Evolutionary conservation across 192 early-diverging fungal species (phyloP), one percentile per base, ranked within the genome.

Genomic region (Podila horticola): DNA sequence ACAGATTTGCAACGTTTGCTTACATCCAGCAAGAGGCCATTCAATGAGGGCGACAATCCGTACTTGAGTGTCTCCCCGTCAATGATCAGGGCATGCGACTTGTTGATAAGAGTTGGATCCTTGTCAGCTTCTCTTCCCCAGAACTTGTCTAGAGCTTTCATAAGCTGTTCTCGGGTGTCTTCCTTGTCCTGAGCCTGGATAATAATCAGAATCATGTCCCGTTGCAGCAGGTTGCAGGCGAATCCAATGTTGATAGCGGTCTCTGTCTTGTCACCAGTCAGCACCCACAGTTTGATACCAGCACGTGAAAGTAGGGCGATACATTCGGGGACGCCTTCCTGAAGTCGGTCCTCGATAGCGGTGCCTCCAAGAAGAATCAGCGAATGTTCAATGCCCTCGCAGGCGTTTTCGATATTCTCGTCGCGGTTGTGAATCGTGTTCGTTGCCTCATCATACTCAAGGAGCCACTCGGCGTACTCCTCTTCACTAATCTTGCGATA

Each of bases 211-310:
- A 92, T 89, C 96, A 97, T 97, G 48, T 93, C 92, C 31, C 86
- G 84, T 55, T 91, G 89, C 5, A 99, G 84, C 55, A 99, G 83
- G 66, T 97, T 97, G 86, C 95, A 96, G 19, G 96, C 93, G 66
- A 94, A 95, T 20, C 97, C 97, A 86, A 99, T 99, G 75, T 97
- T 97, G 81, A 99, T 97, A 3, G 97, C 97, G 0, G 97, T 99
- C 72, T 98, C 97, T 57, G 94, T 92, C 84, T 99, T 99, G 86
- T 99, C 97, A 22, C 96, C 97, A 0, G 97, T 99, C 66, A 98
- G 86, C 48, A 99, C 96, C 97, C 97, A 99, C 45, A 98, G 83
- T 84, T 97, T 96, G 72, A 98, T 95, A 22, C 96, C 96, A 0
- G 97, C 97, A 52, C 86, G 86, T 3, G 93, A 87, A 61, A 99